These are phyloP conservation scores for Heterobasidion irregulare DNA, from an alignment of 1,284 basidiomycete species.

Conservation along the genomic window DNA sequence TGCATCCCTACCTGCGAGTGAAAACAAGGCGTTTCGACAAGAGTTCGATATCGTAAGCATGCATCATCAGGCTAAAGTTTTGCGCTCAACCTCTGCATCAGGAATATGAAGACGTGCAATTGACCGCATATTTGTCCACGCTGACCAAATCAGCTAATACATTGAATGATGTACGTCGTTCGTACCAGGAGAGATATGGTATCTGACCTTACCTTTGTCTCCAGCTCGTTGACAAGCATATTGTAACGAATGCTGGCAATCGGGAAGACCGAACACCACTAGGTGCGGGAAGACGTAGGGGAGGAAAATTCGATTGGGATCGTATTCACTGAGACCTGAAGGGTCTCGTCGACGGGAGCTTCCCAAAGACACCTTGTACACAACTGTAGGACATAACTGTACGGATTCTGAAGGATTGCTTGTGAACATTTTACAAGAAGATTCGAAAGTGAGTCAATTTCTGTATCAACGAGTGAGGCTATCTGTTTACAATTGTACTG, in stretches of 20 bases:
- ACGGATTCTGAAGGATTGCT: too few species aligned
- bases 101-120: slow-evolving; percentile 95
- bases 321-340: slow-evolving; percentile 28
- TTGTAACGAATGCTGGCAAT: slow-evolving; percentile 20
- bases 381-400: too few species aligned
- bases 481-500: too few species aligned
- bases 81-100: slow-evolving; percentile 21
- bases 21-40: slow-evolving; percentile 68
- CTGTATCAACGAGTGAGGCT: too few species aligned
- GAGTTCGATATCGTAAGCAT: slow-evolving; percentile 76
- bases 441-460: too few species aligned
- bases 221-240: slow-evolving; percentile 28
- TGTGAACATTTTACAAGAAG: too few species aligned
- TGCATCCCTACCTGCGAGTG: slow-evolving; percentile 80
- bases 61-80: slow-evolving; percentile 3
- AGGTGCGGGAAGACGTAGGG: slow-evolving; percentile 6
- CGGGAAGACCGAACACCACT: slow-evolving; percentile 20
- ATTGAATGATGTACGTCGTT: slow-evolving; percentile 74
- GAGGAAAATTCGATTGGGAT: slow-evolving; percentile 37
- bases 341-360: too few species aligned
- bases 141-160: slow-evolving; percentile 84
- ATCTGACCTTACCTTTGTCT: not conserved
- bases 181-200: not conserved
- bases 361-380: not conserved
- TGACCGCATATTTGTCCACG: slow-evolving; percentile 83